Evolutionary conservation across 2,329 filamentous ascomycete species (phyloP).

Genomic region (Aspergillus aculeatus): DNA sequence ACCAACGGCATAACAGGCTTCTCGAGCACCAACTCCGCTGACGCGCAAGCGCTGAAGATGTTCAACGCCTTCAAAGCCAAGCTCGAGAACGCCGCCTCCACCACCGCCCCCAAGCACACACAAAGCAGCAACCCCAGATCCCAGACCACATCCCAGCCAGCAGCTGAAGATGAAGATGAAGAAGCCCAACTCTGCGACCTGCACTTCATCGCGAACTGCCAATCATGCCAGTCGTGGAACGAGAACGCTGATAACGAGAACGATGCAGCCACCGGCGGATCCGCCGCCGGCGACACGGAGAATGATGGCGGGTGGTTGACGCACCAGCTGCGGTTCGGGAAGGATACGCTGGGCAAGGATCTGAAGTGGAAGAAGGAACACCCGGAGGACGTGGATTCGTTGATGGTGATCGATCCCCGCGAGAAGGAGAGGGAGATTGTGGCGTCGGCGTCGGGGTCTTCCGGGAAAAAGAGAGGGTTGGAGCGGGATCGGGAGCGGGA

Average conservation of each 20-base stretch:
- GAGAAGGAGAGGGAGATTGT: conserved; percentile 74
- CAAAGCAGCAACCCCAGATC: conserved; percentile 6
- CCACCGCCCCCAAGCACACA: conserved; percentile 23
- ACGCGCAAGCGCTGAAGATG: conserved; percentile 65
- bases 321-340: conserved; percentile 80
- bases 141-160: background rate
- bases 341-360: conserved; percentile 87
- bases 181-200: conserved; percentile 82
- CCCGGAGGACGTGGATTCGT: conserved; percentile 67
- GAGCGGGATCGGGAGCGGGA: conserved; percentile 41
- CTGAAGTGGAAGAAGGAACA: conserved; percentile 86
- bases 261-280: conserved; percentile 29
- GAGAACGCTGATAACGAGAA: conserved; percentile 18
- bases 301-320: conserved; percentile 73
- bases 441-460: conserved; percentile 46
- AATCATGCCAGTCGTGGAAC: conserved; percentile 87
- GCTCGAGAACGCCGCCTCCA: conserved; percentile 53
- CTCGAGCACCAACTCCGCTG: conserved; percentile 48
- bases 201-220: conserved; percentile 93
- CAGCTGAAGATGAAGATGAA: conserved; percentile 57
- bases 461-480: conserved; percentile 42
- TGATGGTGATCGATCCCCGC: conserved; percentile 88
- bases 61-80: conserved; percentile 78
- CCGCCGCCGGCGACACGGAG: conserved; percentile 51
- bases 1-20: conserved; percentile 56